phyloP scores from a whole-genome alignment of 1,139 yeast genomes.

The Blastobotrys apis region DNA sequence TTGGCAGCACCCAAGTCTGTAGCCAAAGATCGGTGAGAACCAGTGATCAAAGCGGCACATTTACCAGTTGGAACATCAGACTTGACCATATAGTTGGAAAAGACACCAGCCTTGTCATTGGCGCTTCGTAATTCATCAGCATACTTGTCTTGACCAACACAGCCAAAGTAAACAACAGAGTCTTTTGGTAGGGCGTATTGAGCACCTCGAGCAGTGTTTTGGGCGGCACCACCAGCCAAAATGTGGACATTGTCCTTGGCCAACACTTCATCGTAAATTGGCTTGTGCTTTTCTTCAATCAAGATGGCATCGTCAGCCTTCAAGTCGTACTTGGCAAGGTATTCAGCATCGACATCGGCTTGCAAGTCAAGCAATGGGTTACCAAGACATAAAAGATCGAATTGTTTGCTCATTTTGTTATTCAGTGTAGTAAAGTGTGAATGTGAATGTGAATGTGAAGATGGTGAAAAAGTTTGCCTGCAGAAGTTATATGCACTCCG shows the following conservation, averaged over 20 bases:
- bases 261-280: slow-evolving; percentile 72
- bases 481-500: too few relatives aligned
- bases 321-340: slow-evolving; percentile 72
- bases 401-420: slow-evolving; percentile 23
- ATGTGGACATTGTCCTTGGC: slow-evolving; percentile 56
- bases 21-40: slow-evolving; percentile 83
- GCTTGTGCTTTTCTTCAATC: slow-evolving; percentile 82
- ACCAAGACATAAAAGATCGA: slow-evolving; percentile 63
- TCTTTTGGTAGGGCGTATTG: slow-evolving; percentile 80
- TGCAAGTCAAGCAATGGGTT: slow-evolving; percentile 85
- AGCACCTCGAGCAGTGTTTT: slow-evolving; percentile 98
- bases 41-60: slow-evolving; percentile 94
- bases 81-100: slow-evolving; percentile 73
- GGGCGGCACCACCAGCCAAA: slow-evolving; percentile 99
- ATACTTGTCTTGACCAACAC: slow-evolving; percentile 90
- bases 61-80: slow-evolving; percentile 86
- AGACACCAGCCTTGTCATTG: slow-evolving; percentile 82
- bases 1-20: slow-evolving; percentile 98
- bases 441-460: neutral
- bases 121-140: slow-evolving; percentile 78
- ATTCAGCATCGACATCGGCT: slow-evolving; percentile 65
- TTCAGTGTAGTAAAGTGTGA: neutral
- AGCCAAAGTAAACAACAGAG: slow-evolving; percentile 91
- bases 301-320: slow-evolving; percentile 94
- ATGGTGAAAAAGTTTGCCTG: neutral